Evolutionary conservation across 305 asterid genomes (phyloP), one percentile per base, ranked within the genome.

Genomic region (Andrographis paniculata): DNA sequence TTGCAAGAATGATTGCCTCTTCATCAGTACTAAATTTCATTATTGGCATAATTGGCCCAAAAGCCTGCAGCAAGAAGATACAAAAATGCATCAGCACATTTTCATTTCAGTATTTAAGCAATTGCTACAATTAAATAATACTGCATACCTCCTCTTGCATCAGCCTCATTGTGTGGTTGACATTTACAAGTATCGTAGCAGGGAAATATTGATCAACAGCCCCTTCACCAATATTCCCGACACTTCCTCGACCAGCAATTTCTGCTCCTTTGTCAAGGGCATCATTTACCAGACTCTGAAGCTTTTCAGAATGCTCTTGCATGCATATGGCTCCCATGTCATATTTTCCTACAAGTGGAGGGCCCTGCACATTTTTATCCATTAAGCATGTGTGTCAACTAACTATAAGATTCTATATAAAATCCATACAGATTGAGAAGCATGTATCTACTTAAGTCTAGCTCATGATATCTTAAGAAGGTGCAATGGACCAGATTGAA

Each of bases 301-400:
- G 95, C 83, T 69, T 89, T 67, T 89, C 96, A 12, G 98, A 78
- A 70, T 89, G 98, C 74, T 89, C 98, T 74, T 80, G 89, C 96
- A 89, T 86, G 78, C 98, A 89, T 66, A 86, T 82, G 61, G 98
- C 96, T 63, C 96, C 98, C 94, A 82, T 89, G 65, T 89, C 98
- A 56, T 85, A 82, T 68, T 82, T 89, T 33, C 92, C 98, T 39
- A 67, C 64, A 49, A 80, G 75, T 48, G 98, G 94, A 59, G 98
- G 98, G 19, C 98, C 98, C 98, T 89, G 71, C 62, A 37, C 14
- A 37, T 37, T 37, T 17, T n/a, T 6, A 22, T 42, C 28, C 54
- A 49, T 14, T 10, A 28, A n/a, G 3, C 39, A 33, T 33, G 13
- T 33, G 39, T 8, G 39, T 33, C 39, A 33, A 8, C 39, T 6